Evolutionary conservation across 495 filamentous ascomycete genomes (phyloP), one percentile per base, ranked within the genome.

Genomic region (Hypoxylon perforatum): DNA sequence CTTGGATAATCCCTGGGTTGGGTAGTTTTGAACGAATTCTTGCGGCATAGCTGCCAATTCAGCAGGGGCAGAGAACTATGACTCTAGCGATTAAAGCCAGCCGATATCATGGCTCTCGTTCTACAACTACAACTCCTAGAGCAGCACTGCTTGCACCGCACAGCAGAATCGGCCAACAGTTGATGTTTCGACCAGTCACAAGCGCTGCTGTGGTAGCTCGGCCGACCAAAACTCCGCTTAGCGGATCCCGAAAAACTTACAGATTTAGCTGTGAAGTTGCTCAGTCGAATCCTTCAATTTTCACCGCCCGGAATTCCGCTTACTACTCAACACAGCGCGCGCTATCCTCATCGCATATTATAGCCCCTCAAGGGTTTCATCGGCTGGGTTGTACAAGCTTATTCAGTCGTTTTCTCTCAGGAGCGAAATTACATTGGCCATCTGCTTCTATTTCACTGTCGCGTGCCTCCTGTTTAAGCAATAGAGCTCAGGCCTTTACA

Each of bases 401-500:
- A 68, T 59, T 51, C 48, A 59, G 36, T 68, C 30, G 18, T 28
- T 18, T 30, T 28, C 59, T 48, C 38, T 23, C 51, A 28, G 45
- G 5, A 61, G 12, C 39, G 39, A 63, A 51, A 49, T 63, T 50
- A 33, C 46, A 50, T 61, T 57, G 49, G 41, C 28, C 51, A 18
- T 52, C 50, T 60, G n/a, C 57, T 17, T 64, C 38, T 60, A 14
- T 53, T 17, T 64, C 30, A 36, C 49, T 49, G 44, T 69, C 59
- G 57, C 48, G 21, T 62, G 45, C 60, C 36, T 57, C 63, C 5
- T 2, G 39, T 28, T 15, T 9, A 33, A 33, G 30, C 25, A 28
- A 18, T 38, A 64, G 65, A 64, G 30, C 57, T 23, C n/a, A n/a
- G n/a, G n/a, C n/a, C n/a, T 80, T 78, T 65, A 76, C 74, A 25